These are phyloP conservation scores for Kodamaea kaohsiungensis DNA, from an alignment of 805 yeast genomes.

Conservation along the genomic window DNA sequence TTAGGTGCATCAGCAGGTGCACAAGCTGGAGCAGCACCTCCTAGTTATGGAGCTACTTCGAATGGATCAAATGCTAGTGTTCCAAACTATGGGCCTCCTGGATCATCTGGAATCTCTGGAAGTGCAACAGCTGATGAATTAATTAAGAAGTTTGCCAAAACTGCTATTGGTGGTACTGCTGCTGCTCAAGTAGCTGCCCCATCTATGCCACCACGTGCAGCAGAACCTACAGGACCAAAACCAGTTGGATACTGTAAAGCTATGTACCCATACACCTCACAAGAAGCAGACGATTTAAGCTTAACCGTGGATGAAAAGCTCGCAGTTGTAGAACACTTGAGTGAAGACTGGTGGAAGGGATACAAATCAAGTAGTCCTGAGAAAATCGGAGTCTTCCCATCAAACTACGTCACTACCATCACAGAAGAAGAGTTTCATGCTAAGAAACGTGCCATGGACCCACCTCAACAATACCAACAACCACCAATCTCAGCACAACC, in stretches of 20 bases:
- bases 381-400: slow-evolving; percentile 81
- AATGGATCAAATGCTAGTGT: neutral
- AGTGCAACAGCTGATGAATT: slow-evolving; percentile 10
- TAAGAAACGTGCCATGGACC: neutral
- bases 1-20: slow-evolving; percentile 10
- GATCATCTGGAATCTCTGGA: neutral
- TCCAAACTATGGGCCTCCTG: neutral
- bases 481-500: slow-evolving; percentile 14
- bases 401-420: slow-evolving; percentile 68
- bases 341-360: slow-evolving; percentile 94
- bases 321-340: slow-evolving; percentile 67
- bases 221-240: slow-evolving; percentile 14
- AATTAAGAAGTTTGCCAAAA: slow-evolving; percentile 13
- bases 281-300: slow-evolving; percentile 72
- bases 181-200: slow-evolving; percentile 6
- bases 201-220: slow-evolving; percentile 18
- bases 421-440: slow-evolving; percentile 31
- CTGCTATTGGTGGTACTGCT: slow-evolving; percentile 16
- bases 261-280: slow-evolving; percentile 70
- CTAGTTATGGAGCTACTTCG: neutral
- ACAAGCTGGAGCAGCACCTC: slow-evolving; percentile 3
- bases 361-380: slow-evolving; percentile 37
- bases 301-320: slow-evolving; percentile 69
- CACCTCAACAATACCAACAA: slow-evolving; percentile 12
- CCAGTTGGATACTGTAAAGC: slow-evolving; percentile 55